A percentile compares a stretch with the other conserved stretches of the same genome.
These are phyloP conservation scores for Apiospora kogelbergensis DNA, from an alignment of 2,329 filamentous ascomycete genomes.

Conservation along the genomic window DNA sequence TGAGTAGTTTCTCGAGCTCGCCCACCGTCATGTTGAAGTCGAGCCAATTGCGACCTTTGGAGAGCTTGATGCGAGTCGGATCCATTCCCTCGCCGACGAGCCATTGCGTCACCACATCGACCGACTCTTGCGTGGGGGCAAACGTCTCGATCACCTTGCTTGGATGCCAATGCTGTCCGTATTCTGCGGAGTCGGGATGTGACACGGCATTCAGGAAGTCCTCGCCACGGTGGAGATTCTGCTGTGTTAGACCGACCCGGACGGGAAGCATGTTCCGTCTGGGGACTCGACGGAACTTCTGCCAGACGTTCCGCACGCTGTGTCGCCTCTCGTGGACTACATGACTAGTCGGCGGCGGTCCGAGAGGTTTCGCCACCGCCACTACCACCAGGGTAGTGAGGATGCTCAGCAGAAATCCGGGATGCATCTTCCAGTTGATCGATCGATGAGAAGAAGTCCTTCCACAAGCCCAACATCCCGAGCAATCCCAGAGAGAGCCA, in stretches of 20 bases:
- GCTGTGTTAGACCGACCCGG: constrained; percentile 44
- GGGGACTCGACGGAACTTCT: constrained; percentile 22
- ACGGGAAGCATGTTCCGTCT: constrained; percentile 31
- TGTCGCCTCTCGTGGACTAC: constrained; percentile 35
- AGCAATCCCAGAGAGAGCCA: not conserved
- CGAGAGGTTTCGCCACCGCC: constrained; percentile 22
- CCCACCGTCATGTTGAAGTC: constrained; percentile 53
- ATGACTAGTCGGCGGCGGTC: constrained; percentile 17
- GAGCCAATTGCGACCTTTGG: constrained; percentile 53
- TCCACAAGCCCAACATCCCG: not conserved
- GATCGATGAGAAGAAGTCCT: not conserved
- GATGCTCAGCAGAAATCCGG: constrained; percentile 20
- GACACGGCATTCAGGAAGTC: constrained; percentile 43
- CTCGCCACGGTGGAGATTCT: constrained; percentile 45
- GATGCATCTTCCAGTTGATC: constrained; percentile 20
- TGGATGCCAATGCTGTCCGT: constrained; percentile 47
- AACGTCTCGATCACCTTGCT: constrained; percentile 44
- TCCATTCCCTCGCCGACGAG: constrained; percentile 52
- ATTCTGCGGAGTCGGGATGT: constrained; percentile 43
- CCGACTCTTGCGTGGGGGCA: constrained; percentile 41
- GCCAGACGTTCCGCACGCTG: constrained; percentile 23
- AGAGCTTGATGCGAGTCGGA: constrained; percentile 45
- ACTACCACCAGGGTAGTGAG: constrained; percentile 32
- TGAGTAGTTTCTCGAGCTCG: constrained; percentile 53
- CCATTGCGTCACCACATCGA: constrained; percentile 53